Base-by-base conservation (phyloP, 2,329 filamentous ascomycete genomes). In the Aspergillus sp. region DNA sequence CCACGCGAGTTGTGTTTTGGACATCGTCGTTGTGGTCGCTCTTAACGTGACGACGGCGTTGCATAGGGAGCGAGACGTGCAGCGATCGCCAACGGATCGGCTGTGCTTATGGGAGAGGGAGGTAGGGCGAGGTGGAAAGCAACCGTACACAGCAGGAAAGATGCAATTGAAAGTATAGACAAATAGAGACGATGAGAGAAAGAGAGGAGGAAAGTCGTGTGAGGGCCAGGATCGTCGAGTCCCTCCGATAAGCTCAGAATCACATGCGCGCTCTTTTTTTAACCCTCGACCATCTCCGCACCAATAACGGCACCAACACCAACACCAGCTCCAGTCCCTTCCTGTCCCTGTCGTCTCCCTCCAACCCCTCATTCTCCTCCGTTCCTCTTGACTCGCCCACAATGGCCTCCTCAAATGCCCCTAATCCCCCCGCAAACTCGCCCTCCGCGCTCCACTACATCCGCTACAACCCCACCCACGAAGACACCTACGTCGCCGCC, bases 401-500 rank as follows among this genome's bases (percentile, higher is more conserved):
- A 39, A 45, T 34, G 24, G 18, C 48, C 15, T 30, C 42, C 43
- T 18, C 32, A n/a, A 53, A 13, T 13, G 7, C 38, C 48, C 24
- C 65, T 59, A 68, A 56, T 59, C 68, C 67, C 65, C 39, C 58
- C 41, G 60, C 51, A 57, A 58, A 17, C n/a, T 51, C 41, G 22
- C 13, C 47, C 55, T 73, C 83, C 71, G 84, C 69, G 42, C 74
- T 83, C 63, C 78, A 75, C 62, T 88, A 87, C 71, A 72, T 84
- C 59, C 83, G 83, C 66, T 89, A 88, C 70, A 80, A 85, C 60
- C 73, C 74, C 54, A 71, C 79, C 49, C 83, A 85, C 63, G 86
- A 89, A 69, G 81, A 83, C 52, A 76, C 79, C 55, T 87, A 95
- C 71, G 86, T 99, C 42, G 87, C 92, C 36, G 87, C 91, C 42